Percentiles rank a stretch among this genome's conserved stretches.
phyloP scores from a whole-genome alignment of 495 filamentous ascomycete species.

The Neurospora sp. region DNA sequence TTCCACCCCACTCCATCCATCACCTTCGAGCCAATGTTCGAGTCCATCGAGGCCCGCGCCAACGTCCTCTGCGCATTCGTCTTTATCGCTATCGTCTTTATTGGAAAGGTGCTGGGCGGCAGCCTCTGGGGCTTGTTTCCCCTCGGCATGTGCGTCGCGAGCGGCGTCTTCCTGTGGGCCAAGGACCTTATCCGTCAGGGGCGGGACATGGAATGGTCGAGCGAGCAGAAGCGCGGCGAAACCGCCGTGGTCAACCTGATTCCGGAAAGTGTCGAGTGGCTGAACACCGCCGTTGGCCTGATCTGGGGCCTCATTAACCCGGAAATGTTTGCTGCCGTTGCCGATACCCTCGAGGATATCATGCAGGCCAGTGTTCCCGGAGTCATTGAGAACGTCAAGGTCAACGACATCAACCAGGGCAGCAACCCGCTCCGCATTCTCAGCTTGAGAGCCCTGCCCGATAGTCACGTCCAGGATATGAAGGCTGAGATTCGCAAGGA shows the following conservation, averaged over 20 bases:
- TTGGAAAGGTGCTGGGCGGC: conserved; percentile 65
- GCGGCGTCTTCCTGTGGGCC: conserved; percentile 78
- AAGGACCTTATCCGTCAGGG: conserved; percentile 75
- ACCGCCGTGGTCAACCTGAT: conserved; percentile 76
- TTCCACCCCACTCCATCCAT: conserved; percentile 90
- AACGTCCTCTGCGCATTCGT: conserved; percentile 57
- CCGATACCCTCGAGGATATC: conserved; percentile 57
- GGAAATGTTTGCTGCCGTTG: conserved; percentile 71
- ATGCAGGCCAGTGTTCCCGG: conserved; percentile 92
- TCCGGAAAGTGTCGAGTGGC: conserved; percentile 85
- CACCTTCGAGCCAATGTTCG: conserved; percentile 78
- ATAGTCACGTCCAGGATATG: conserved; percentile 65
- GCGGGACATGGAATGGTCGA: conserved; percentile 77
- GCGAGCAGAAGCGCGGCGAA: conserved; percentile 74
- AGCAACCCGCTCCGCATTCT: conserved; percentile 82
- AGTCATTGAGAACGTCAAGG: conserved; percentile 84
- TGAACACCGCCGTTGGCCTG: conserved; percentile 75
- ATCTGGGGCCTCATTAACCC: conserved; percentile 88
- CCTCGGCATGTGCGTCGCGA: conserved; percentile 54
- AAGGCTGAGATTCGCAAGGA: conserved; percentile 68
- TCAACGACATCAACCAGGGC: conserved; percentile 93
- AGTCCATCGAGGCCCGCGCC: conserved; percentile 59
- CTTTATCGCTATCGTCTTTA: conserved; percentile 58
- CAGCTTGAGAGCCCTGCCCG: conserved; percentile 81
- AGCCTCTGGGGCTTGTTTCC: conserved; percentile 67